phyloP scores from a whole-genome alignment of 257 asterid species.

The Nicotiana obtusifolia region DNA sequence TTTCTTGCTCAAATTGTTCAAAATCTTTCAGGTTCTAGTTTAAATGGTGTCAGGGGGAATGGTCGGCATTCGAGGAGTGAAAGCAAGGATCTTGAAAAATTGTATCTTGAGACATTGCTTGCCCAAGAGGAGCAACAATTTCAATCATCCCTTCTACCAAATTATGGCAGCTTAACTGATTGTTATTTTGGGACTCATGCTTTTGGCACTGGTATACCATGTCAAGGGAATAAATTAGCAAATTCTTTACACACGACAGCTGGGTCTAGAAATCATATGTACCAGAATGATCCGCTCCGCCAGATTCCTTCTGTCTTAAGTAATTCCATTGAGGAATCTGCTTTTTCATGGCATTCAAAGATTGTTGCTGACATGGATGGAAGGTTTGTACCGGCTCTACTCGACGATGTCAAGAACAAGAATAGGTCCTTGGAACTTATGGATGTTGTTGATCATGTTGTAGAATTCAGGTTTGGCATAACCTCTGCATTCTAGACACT shows the following conservation, averaged over 20 bases:
- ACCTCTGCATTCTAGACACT: background rate
- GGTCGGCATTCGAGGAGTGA: conserved; percentile 37
- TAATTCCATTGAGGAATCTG: conserved; percentile 31
- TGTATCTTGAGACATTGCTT: conserved; percentile 61
- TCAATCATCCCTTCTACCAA: conserved; percentile 31
- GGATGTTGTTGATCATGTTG: conserved; percentile 56
- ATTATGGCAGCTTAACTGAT: conserved; percentile 27
- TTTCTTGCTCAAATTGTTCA: conserved; percentile 5
- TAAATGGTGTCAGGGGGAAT: conserved; percentile 28
- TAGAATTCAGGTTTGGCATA: conserved; percentile 64
- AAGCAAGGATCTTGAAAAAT: conserved; percentile 46
- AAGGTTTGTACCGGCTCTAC: conserved; percentile 35
- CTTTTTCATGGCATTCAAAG: conserved; percentile 30
- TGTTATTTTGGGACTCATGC: conserved; percentile 34
- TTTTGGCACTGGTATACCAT: conserved; percentile 13
- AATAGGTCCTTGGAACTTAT: conserved; percentile 59
- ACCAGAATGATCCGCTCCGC: conserved; percentile 37
- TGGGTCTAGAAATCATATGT: conserved; percentile 25
- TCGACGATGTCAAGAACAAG: conserved; percentile 62
- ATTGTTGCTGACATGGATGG: conserved; percentile 35
- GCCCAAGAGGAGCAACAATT: conserved; percentile 50
- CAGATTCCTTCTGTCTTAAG: conserved; percentile 24
- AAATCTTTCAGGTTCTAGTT: conserved; percentile 38
- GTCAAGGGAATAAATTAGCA: conserved; percentile 28
- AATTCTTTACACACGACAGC: conserved; percentile 25